These are phyloP conservation scores for Tetrahymena borealis DNA, from an alignment of 73 alveolate genomes.

Conservation along the genomic window DNA sequence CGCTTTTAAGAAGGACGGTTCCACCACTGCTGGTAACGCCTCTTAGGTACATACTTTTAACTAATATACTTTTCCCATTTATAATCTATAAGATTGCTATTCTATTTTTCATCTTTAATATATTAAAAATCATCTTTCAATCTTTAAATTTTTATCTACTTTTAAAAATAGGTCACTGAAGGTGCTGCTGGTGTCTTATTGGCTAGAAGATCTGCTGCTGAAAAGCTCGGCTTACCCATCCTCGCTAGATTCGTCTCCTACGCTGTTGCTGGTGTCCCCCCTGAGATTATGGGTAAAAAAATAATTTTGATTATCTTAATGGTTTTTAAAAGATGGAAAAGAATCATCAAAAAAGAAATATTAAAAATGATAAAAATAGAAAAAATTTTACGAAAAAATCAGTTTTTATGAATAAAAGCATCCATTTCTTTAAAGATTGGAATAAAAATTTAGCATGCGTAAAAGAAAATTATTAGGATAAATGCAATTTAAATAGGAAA, in stretches of 20 bases:
- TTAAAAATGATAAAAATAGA: too few species aligned
- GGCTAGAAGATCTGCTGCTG: constrained; percentile 88
- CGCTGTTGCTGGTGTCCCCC: constrained; percentile 98
- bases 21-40: constrained; percentile 99
- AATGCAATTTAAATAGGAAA: too few species aligned
- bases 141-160: not conserved
- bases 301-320: too few species aligned
- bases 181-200: constrained; percentile 98
- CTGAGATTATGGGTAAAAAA: constrained; percentile 98
- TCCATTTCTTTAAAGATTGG: too few species aligned
- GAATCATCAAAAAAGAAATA: too few species aligned
- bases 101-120: not conserved
- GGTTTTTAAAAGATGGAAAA: too few species aligned
- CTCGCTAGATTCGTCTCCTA: constrained; percentile 82
- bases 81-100: not conserved
- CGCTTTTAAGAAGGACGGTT: constrained; percentile 95
- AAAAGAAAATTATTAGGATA: too few species aligned
- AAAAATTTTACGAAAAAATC: too few species aligned
- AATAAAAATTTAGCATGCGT: too few species aligned
- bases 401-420: too few species aligned
- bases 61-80: not conserved
- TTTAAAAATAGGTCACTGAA: constrained; percentile 86
- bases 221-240: constrained; percentile 85
- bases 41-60: constrained; percentile 33
- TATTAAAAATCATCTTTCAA: not conserved